phyloP scores from a whole-genome alignment of 192 early-diverging fungal species.

The Coemansia sp. region DNA sequence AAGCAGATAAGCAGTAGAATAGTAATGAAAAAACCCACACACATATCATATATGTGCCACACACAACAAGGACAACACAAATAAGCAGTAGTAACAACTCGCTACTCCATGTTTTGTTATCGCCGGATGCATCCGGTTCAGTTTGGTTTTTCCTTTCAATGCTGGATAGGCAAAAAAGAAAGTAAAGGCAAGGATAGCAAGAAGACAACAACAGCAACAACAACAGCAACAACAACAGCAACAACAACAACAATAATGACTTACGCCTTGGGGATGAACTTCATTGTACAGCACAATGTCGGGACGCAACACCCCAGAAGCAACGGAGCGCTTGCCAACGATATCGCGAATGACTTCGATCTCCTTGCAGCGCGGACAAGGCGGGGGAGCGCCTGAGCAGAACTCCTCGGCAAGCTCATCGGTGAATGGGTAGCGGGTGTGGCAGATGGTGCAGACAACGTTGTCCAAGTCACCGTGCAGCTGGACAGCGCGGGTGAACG shows the following conservation, averaged over 20 bases:
- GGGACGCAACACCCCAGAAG: conserved; percentile 81
- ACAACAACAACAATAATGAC: not conserved
- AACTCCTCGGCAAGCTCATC: conserved; percentile 62
- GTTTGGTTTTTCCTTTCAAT: not conserved
- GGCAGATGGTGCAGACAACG: conserved; percentile 86
- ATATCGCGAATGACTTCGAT: conserved; percentile 41
- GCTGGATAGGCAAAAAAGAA: not conserved
- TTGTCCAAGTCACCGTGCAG: conserved; percentile 88
- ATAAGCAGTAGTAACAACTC: too few relatives aligned
- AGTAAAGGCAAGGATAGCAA: too few relatives aligned
- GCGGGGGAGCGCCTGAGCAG: conserved; percentile 71
- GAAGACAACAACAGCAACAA: not conserved
- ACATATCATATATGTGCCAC: too few relatives aligned
- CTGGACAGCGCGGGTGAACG: conserved; percentile 74
- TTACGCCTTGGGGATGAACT: conserved; percentile 48
- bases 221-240: too few relatives aligned
- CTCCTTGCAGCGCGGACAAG: conserved; percentile 58
- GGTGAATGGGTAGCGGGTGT: conserved; percentile 66
- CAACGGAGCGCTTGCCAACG: conserved; percentile 74
- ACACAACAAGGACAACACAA: too few relatives aligned
- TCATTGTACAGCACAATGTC: conserved; percentile 97
- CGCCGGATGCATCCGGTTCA: too few relatives aligned
- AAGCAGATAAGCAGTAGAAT: conserved; percentile 5
- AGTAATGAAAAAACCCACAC: not conserved
- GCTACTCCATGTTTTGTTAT: too few relatives aligned